A percentile compares a stretch with the other conserved stretches of the same genome.
Conservation (phyloP, 148 eudicot species). For the Mesembryanthemum crystallinum region DNA sequence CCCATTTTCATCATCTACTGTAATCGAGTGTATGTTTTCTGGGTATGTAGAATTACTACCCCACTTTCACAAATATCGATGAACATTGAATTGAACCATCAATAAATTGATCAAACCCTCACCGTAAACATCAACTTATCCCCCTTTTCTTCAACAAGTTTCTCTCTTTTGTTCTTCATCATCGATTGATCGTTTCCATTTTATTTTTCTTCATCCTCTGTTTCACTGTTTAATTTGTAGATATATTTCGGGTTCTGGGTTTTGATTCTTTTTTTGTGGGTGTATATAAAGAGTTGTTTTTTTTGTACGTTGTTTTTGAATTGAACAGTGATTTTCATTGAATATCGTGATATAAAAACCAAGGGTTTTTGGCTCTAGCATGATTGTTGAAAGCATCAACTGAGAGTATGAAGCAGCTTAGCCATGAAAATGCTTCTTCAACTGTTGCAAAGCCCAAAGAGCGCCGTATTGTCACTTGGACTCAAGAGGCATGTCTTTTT, state of each 20-base stretch:
- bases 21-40: neutral
- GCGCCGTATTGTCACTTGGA: conserved; percentile 91
- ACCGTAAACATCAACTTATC: neutral
- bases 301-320: conserved; percentile 13
- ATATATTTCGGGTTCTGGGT: neutral
- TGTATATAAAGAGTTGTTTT: neutral
- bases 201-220: neutral
- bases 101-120: conserved; percentile 25
- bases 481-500: conserved; percentile 54
- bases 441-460: conserved; percentile 46
- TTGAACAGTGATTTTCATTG: conserved; percentile 19
- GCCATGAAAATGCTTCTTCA: neutral
- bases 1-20: neutral
- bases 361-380: conserved; percentile 22
- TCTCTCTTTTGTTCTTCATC: no score
- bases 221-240: neutral
- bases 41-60: conserved; percentile 16
- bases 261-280: neutral
- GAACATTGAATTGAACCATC: conserved; percentile 18
- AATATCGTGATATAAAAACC: no score
- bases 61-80: conserved; percentile 34
- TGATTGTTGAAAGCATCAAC: conserved; percentile 19
- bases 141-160: neutral
- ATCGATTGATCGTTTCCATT: neutral
- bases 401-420: conserved; percentile 19